These are phyloP conservation scores for Sporodiniella umbellata DNA, from an alignment of 371 early-diverging fungal species.

Conservation along the genomic window DNA sequence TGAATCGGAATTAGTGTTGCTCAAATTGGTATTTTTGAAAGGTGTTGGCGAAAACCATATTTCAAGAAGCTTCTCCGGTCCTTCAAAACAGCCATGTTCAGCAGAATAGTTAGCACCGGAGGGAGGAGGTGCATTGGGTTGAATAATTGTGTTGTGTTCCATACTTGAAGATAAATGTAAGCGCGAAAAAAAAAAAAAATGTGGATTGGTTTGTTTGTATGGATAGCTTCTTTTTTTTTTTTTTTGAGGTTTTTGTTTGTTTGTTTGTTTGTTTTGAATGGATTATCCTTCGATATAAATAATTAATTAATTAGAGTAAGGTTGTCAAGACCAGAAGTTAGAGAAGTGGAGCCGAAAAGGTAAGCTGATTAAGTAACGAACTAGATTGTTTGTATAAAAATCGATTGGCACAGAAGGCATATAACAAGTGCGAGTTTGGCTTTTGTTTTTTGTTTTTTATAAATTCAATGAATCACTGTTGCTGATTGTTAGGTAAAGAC, in stretches of 20 bases:
- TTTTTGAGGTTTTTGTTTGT: neutral
- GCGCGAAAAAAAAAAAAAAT: neutral
- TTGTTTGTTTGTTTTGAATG: slow-evolving; percentile 1
- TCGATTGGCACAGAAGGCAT: slow-evolving; percentile 36
- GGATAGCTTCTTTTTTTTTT: neutral
- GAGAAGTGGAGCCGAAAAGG: slow-evolving; percentile 50
- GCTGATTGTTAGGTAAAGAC: slow-evolving; percentile 9
- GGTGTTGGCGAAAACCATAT: slow-evolving; percentile 81
- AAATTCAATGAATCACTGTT: slow-evolving; percentile 21
- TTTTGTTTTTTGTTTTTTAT: slow-evolving; percentile 10
- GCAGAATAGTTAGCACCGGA: slow-evolving; percentile 42
- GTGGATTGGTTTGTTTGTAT: neutral
- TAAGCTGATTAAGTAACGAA: slow-evolving; percentile 41
- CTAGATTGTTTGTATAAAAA: slow-evolving; percentile 33
- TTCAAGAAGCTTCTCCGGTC: slow-evolving; percentile 96
- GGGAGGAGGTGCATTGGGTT: slow-evolving; percentile 26
- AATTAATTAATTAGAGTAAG: slow-evolving; percentile 18
- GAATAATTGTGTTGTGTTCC: slow-evolving; percentile 11
- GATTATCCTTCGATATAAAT: slow-evolving; percentile 5
- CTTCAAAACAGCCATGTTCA: slow-evolving; percentile 70
- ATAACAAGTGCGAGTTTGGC: neutral
- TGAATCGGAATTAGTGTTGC: slow-evolving; percentile 28
- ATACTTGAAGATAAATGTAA: neutral
- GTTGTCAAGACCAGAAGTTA: slow-evolving; percentile 48
- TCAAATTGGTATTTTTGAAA: slow-evolving; percentile 3